Evolutionary conservation across 2,329 filamentous ascomycete species (phyloP).

Genomic region (Dothideomycetes sp.): DNA sequence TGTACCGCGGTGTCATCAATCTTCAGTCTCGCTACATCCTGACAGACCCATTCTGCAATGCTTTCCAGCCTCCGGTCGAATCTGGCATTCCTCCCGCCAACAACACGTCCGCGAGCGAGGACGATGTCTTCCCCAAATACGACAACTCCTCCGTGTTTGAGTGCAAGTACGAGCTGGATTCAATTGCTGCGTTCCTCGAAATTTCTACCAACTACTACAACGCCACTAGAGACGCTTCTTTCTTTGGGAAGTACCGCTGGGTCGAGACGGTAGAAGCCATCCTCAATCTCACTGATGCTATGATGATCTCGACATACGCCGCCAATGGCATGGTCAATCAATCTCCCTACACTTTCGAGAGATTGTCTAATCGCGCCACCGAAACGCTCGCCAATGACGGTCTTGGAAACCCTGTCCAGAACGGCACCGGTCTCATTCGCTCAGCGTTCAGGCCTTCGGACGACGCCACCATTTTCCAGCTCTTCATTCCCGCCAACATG

Average conservation of each 20-base stretch:
- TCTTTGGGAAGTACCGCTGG: conserved; percentile 42
- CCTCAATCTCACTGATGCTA: conserved; percentile 29
- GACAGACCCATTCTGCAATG: conserved; percentile 47
- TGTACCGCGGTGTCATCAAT: conserved; percentile 65
- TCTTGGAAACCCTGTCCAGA: conserved; percentile 42
- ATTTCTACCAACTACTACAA: conserved; percentile 42
- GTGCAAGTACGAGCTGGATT: conserved; percentile 47
- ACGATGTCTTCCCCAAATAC: conserved; percentile 36
- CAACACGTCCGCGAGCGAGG: conserved; percentile 32
- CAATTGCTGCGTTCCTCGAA: conserved; percentile 42
- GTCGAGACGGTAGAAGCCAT: conserved; percentile 36
- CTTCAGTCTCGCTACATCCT: conserved; percentile 60
- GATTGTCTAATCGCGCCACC: conserved; percentile 35
- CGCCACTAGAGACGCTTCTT: conserved; percentile 37
- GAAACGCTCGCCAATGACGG: conserved; percentile 45
- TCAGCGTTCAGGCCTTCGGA: conserved; percentile 43
- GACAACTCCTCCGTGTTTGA: conserved; percentile 39
- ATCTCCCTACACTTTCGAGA: conserved; percentile 39
- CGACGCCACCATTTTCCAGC: conserved; percentile 41
- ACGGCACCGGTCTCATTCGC: conserved; percentile 40
- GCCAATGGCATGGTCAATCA: conserved; percentile 34
- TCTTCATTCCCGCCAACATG: conserved; percentile 50
- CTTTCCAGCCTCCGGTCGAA: conserved; percentile 43
- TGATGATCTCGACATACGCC: conserved; percentile 41
- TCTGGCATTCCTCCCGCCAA: conserved; percentile 32